A percentile compares a stretch with the other conserved stretches of the same genome.
phyloP scores from a whole-genome alignment of 129 eudicot genomes.

The Saposhnikovia divaricata region DNA sequence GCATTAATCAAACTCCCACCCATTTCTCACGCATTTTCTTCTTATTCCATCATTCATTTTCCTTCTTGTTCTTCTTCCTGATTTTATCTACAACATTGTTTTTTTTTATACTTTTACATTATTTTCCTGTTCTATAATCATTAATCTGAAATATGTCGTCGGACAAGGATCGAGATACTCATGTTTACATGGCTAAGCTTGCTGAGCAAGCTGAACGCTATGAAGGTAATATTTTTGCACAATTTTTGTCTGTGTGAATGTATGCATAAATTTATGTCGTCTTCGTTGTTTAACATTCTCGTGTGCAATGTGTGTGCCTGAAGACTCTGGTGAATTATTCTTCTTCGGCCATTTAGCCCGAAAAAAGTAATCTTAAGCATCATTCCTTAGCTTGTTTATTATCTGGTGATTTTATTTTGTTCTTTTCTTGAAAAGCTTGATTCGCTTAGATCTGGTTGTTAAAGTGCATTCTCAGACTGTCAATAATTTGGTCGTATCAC shows the following conservation, averaged over 20 bases:
- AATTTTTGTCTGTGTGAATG: neutral
- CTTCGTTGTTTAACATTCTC: too few relatives aligned
- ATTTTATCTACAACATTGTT: neutral
- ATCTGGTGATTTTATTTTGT: too few relatives aligned
- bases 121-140: neutral
- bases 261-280: neutral
- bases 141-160: conserved; percentile 30
- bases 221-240: conserved; percentile 24
- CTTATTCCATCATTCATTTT: neutral
- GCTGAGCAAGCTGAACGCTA: conserved; percentile 65
- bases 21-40: conserved; percentile 6
- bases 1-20: conserved; percentile 1
- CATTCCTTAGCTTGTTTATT: neutral
- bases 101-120: too few relatives aligned
- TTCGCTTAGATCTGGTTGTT: too few relatives aligned
- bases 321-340: too few relatives aligned
- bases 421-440: too few relatives aligned
- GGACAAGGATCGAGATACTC: conserved; percentile 51
- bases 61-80: neutral
- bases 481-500: too few relatives aligned
- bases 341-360: too few relatives aligned
- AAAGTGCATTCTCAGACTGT: too few relatives aligned
- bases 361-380: neutral
- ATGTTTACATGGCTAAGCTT: conserved; percentile 59
- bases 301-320: too few relatives aligned